Base-by-base conservation (phyloP, 2,329 filamentous ascomycete species). In the Ceratocystis lukuohia region DNA sequence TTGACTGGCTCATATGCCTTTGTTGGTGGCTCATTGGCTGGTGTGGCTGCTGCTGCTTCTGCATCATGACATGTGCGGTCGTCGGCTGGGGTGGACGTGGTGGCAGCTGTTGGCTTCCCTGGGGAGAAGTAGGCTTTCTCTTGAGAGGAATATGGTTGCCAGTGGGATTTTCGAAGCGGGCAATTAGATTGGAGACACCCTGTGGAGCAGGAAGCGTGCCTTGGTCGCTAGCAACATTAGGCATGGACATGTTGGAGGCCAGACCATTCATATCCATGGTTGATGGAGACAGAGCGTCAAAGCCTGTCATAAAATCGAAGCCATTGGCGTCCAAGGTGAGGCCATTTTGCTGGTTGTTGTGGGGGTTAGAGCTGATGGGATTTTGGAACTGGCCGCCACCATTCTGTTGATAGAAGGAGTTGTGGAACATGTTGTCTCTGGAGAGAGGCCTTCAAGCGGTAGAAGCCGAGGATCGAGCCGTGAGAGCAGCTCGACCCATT, bases 121-220 rank as follows among this genome's bases (percentile, higher is more conserved):
- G 28, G 25, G 61, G 62, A 6, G 57, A 61, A 8, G 53, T 50
- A 25, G 50, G 62, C 6, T 67, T 67, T 45, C 66, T 53, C 61
- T 65, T 67, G 22, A 62, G 53, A 20, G 62, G 50, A 20, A 56
- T 28, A 41, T n/a, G 17, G 48, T 17, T 62, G 28, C 59, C 64
- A 25, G 53, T 20, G 46, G 41, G 62, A 22, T 66, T 69, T 30
- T 69, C 68, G 20, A 69, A 69, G 53, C 66, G 68, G 12, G 68
- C 68, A 45, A 69, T 69, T 22, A 69, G 64, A 25, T 69, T 69
- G 41, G 66, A 63, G 8, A 69, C 68, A 46, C 63, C 62, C 25
- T 62, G 57, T 28, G 66, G 15, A 7, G 64, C 20, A 8, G 50
- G 20, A 41, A 37, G 48, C n/a, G 48, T 20, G 10, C 33, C 48